Base-by-base conservation (phyloP, 768 basidiomycete species). In the Russula earlei region DNA sequence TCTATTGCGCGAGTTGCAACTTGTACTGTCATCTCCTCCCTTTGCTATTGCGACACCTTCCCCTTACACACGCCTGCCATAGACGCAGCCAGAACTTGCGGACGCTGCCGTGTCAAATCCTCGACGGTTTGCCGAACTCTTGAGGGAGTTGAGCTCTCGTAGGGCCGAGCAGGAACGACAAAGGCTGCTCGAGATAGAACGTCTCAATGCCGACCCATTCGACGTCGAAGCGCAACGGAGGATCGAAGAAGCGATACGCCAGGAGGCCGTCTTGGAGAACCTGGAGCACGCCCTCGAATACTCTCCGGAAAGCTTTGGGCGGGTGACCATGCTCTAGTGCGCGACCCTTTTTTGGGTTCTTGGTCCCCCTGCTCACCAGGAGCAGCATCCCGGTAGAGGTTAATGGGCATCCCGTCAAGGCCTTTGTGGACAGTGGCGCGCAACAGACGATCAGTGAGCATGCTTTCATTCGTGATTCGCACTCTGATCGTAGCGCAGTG, bases 371-470 rank as follows among this genome's bases (percentile, higher is more conserved):
- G 49, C 25, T 54, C 48, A 43, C 29, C 38, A 6, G 14, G 9
- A 24, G 9, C 55, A 94, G 90, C 64, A 88, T 98, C 60, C 80
- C 85, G 24, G 83, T 93, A 0, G 96, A 97, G 65, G 91, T 99
- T 2, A 99, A 99, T 65, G 85, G 86, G 1, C 76, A 78, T 57
- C 86, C 87, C 4, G 83, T 98, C 36, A 94, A 91, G 69, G 96
- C 96, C 0, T 99, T 99, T 63, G 96, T 99, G 41, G 96, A 99
- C 68, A 96, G 92, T 61, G 96, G 95, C 40, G 96, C 96, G 11
- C 96, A 99, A 65, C 82, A 83, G 60, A 99, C 95, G 1, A 97
- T 97, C 72, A 97, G 94, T 94, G 64, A 64, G 85, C 73, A 12
- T 22, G 29, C 29, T 11, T 33, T 47, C 25, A 25, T 17, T 37